Conservation (phyloP, 306 rosid species). For the Prunus armeniaca region DNA sequence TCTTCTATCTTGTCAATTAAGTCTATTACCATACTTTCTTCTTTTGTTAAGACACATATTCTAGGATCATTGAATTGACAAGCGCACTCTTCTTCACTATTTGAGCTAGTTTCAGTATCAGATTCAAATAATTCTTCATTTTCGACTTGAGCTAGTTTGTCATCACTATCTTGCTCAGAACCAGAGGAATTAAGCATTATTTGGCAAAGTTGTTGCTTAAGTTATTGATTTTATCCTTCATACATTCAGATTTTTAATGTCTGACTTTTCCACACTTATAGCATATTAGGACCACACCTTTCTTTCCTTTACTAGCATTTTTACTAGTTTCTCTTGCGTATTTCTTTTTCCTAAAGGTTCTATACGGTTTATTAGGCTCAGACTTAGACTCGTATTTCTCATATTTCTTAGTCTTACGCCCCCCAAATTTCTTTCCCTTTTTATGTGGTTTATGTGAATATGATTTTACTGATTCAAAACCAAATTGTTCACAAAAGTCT, state of each 20-base stretch:
- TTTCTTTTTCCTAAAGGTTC: background rate
- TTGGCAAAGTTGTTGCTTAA: background rate
- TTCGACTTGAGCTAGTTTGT: background rate
- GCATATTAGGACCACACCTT: background rate
- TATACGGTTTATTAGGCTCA: background rate
- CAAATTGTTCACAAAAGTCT: background rate
- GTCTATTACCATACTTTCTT: background rate
- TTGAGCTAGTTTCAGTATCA: background rate
- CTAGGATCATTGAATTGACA: too few species aligned
- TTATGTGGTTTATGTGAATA: background rate
- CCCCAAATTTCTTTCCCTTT: background rate
- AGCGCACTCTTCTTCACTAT: rapidly evolving
- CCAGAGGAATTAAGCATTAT: background rate
- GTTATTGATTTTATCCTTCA: background rate
- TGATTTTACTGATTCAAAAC: background rate
- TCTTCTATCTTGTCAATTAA: background rate
- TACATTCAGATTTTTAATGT: background rate
- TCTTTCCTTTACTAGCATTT: background rate
- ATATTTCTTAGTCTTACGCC: background rate
- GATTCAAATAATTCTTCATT: background rate
- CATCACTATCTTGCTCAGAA: background rate
- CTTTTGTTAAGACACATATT: background rate
- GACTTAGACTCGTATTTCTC: too few species aligned
- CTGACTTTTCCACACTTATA: background rate
- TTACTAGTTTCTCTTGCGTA: background rate